These are phyloP conservation scores for Ajuga reptans DNA, from an alignment of 305 asterid genomes.

Conservation along the genomic window DNA sequence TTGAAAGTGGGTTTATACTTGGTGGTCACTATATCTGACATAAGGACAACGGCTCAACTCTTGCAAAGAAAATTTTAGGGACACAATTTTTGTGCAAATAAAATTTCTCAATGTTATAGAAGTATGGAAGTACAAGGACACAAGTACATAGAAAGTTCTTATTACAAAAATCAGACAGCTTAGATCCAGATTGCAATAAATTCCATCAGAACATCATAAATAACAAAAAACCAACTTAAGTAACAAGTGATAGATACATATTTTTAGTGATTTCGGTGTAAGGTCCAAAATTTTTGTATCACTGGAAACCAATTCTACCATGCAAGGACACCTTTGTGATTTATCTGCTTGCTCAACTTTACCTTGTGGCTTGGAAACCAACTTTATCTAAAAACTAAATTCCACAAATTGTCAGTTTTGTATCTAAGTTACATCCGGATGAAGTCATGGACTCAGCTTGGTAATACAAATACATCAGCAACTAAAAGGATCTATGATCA, in stretches of 20 bases:
- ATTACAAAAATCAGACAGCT: not conserved
- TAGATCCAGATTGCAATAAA: not conserved
- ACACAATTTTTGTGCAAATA: not conserved
- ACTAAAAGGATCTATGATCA: not conserved
- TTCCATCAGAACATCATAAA: not conserved
- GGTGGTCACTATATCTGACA: not conserved
- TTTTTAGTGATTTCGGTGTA: not conserved
- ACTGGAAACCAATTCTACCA: not conserved
- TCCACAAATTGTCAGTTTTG: not conserved
- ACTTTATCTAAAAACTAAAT: not conserved
- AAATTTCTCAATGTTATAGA: not conserved
- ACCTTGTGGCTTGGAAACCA: not conserved
- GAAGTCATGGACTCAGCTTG: not conserved
- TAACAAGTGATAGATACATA: not conserved
- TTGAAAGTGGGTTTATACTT: not conserved
- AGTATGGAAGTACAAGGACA: not conserved
- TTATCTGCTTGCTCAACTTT: not conserved
- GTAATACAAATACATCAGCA: constrained; percentile 1
- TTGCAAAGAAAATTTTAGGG: not conserved
- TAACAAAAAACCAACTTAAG: not conserved
- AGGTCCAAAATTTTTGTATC: not conserved
- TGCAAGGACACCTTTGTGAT: not conserved
- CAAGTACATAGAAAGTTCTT: not conserved
- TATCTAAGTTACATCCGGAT: constrained; percentile 9
- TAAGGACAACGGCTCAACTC: not conserved